phyloP scores from a whole-genome alignment of 2,329 filamentous ascomycete species.

The Calonectria pseudoreteaudii region DNA sequence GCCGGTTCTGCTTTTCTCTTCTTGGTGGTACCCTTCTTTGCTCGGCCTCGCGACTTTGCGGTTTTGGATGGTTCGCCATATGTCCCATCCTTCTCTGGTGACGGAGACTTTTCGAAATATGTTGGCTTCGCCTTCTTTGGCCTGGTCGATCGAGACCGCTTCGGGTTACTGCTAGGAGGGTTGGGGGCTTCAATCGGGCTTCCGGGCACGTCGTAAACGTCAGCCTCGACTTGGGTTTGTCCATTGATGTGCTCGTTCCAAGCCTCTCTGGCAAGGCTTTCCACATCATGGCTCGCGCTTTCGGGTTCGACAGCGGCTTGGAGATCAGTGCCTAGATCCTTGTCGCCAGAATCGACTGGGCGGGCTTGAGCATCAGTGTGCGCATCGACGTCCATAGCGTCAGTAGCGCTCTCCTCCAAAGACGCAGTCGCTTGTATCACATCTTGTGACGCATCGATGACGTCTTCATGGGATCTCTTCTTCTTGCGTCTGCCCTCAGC shows the following conservation, averaged over 20 bases:
- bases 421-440: constrained; percentile 40
- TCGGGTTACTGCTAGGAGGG: constrained; percentile 38
- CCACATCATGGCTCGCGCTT: constrained; percentile 38
- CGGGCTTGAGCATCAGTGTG: constrained; percentile 18
- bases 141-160: constrained; percentile 49
- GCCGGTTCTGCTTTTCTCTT: constrained; percentile 37
- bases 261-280: constrained; percentile 49
- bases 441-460: constrained; percentile 33
- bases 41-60: constrained; percentile 46
- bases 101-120: constrained; percentile 52
- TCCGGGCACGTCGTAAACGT: constrained; percentile 42
- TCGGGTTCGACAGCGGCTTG: constrained; percentile 21
- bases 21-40: constrained; percentile 46
- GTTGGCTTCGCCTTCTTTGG: constrained; percentile 63
- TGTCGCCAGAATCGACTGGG: constrained; percentile 18
- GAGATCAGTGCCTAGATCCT: constrained; percentile 23
- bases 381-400: constrained; percentile 42
- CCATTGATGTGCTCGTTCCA: constrained; percentile 49
- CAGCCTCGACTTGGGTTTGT: constrained; percentile 37
- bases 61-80: constrained; percentile 48
- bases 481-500: constrained; percentile 51
- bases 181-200: constrained; percentile 35
- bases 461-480: constrained; percentile 41
- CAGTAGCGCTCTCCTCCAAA: constrained; percentile 41
- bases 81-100: constrained; percentile 32